Conservation (phyloP, 108 stramenopile species). For the Nitzschia inconspicua region DNA sequence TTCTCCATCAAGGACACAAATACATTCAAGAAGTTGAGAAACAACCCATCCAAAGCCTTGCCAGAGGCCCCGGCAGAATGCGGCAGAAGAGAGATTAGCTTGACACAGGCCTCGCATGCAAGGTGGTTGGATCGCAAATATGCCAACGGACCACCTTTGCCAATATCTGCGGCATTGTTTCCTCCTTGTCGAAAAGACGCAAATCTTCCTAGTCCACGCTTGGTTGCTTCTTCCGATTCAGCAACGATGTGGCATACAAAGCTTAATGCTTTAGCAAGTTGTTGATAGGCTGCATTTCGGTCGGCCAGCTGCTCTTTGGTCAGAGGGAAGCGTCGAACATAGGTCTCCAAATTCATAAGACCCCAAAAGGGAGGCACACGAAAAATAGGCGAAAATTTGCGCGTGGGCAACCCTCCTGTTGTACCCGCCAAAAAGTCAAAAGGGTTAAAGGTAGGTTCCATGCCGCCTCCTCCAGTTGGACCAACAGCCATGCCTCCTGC, state of each 20-base stretch:
- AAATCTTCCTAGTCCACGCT: conserved; percentile 37
- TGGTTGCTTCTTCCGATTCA: conserved; percentile 40
- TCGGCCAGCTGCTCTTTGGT: conserved; percentile 48
- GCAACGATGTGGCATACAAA: conserved; percentile 83
- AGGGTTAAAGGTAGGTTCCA: conserved; percentile 66
- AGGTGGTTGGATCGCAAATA: conserved; percentile 72
- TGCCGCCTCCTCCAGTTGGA: conserved; percentile 1
- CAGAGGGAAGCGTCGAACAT: conserved; percentile 58
- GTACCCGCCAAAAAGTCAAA: conserved; percentile 81
- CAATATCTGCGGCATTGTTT: conserved; percentile 7
- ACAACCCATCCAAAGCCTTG: conserved; percentile 70
- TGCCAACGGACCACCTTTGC: conserved; percentile 35
- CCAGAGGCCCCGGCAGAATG: conserved; percentile 84
- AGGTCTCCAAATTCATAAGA: conserved; percentile 75
- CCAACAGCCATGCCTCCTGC: background rate
- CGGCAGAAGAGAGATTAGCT: conserved; percentile 73
- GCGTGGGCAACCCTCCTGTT: conserved; percentile 60
- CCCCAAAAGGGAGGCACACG: conserved; percentile 86
- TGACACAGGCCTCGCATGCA: conserved; percentile 80
- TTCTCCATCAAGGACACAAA: conserved; percentile 81
- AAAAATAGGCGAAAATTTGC: conserved; percentile 83
- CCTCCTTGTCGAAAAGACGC: conserved; percentile 12
- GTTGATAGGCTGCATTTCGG: conserved; percentile 70
- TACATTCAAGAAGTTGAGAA: conserved; percentile 84
- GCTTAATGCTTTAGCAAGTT: conserved; percentile 77